Evolutionary conservation across 192 early-diverging fungal species (phyloP).

Genomic region (Entomortierella chlamydospora): DNA sequence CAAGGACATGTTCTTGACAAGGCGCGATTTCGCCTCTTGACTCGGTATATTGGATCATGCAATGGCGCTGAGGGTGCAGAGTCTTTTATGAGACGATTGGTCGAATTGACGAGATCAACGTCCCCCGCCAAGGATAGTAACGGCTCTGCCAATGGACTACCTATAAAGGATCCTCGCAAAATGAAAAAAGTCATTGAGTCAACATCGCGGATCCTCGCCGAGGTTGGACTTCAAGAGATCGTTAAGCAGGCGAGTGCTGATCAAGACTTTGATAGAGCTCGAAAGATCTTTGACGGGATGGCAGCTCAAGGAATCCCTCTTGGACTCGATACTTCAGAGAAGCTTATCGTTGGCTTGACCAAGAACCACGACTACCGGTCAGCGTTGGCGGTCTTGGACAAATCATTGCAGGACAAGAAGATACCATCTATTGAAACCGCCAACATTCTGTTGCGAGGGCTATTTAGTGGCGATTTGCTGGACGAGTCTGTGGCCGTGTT

Average conservation of each 20-base stretch:
- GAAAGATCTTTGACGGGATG: constrained; percentile 24
- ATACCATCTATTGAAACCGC: constrained; percentile 30
- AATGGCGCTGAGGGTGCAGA: constrained; percentile 8
- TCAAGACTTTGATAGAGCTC: constrained; percentile 12
- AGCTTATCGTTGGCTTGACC: constrained; percentile 9
- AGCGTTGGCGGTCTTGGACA: constrained; percentile 11
- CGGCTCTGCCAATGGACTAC: background rate
- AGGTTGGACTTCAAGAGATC: constrained; percentile 35
- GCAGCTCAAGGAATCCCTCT: constrained; percentile 3
- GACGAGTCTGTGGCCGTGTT: constrained; percentile 43
- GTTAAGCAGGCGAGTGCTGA: constrained; percentile 18
- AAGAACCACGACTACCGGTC: constrained; percentile 12
- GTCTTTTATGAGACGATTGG: constrained; percentile 19
- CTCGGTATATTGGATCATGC: constrained; percentile 14
- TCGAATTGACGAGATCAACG: constrained; percentile 7
- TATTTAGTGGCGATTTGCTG: constrained; percentile 21
- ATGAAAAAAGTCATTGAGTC: constrained; percentile 1
- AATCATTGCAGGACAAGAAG: constrained; percentile 18
- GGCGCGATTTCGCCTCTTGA: constrained; percentile 15
- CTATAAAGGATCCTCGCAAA: constrained; percentile 4
- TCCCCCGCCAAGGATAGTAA: background rate
- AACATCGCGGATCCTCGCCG: constrained; percentile 4
- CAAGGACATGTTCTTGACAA: constrained; percentile 23
- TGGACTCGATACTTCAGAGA: constrained; percentile 3
- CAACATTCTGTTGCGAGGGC: constrained; percentile 17